Evolutionary conservation across 176 grass and related monocot genomes (phyloP), one percentile per base, ranked within the genome.

Genomic region (Carex parvula): DNA sequence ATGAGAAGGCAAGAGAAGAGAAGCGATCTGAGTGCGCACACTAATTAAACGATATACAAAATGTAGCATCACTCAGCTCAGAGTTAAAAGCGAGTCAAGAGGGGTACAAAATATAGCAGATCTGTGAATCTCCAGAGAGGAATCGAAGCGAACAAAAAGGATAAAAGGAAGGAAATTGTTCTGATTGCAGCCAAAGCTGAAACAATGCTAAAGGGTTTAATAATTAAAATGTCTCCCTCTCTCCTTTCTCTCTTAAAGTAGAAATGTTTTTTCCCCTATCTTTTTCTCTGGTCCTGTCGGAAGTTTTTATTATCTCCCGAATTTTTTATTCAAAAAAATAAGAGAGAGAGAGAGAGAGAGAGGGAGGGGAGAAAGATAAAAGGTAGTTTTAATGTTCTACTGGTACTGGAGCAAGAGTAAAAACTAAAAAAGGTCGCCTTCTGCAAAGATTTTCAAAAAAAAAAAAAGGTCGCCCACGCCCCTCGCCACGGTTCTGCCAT

Each of bases 371-470:
- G 35, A 21, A 11, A 44, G 37, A 44, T 71, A 20, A 81, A 79
- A 79, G 58, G 4, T 20, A 16, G 26, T 81, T 63, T 63, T 81
- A 81, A 81, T 57, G 78, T 81, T 81, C 20, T 9, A 80, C 76
- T 80, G 30, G 16, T 9, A 80, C 76, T 80, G 30, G 16, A 55
- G 15, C 65, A 39, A 69, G 65, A 15, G 32, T 18, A 13, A 32
- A 15, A 66, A 66, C 3, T 6, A 20, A 66, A 15, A 66, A 33
- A 67, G 10, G 64, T 62, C 29, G 29, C 26, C 26, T 26, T 26
- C 26, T 26, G 26, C 26, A 26, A 0, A 26, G 26, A 26, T 26
- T 26, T 26, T 26, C 0, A 26, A 26, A 26, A 26, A 26, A 26
- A 26, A 26, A 26, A 26, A 26, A 26, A 1, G 2, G 32, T 33